These are phyloP conservation scores for Gymnopilus dilepis DNA, from an alignment of 768 basidiomycete genomes.

Conservation along the genomic window DNA sequence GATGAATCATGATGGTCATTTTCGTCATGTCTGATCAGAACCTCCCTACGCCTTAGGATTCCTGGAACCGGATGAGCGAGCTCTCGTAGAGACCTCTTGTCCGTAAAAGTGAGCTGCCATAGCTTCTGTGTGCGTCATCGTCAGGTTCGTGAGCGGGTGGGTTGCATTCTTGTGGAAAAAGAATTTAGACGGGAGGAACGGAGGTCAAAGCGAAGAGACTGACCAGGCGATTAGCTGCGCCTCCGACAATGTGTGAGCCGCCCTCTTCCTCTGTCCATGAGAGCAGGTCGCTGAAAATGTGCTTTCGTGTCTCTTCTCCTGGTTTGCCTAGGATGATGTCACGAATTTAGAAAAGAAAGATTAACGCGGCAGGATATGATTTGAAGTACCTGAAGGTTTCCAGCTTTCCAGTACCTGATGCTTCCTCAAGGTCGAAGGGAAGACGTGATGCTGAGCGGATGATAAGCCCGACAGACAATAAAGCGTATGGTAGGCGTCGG, in stretches of 20 bases:
- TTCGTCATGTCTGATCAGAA: too few species aligned
- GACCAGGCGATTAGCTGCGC: conserved; percentile 34
- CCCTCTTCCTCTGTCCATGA: conserved; percentile 42
- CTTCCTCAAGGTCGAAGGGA: conserved; percentile 42
- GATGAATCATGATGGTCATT: too few species aligned
- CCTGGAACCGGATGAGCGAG: neutral
- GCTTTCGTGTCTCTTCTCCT: conserved; percentile 27
- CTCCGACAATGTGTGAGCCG: conserved; percentile 33
- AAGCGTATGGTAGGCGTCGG: conserved; percentile 95
- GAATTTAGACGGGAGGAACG: neutral
- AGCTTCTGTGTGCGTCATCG: conserved; percentile 40
- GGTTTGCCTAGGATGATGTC: conserved; percentile 18
- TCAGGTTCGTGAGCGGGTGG: conserved; percentile 41
- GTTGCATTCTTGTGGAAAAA: conserved; percentile 42
- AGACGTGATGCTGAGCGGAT: conserved; percentile 81
- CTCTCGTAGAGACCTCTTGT: conserved; percentile 23
- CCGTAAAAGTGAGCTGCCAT: conserved; percentile 36
- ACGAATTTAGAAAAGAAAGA: neutral
- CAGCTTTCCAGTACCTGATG: conserved; percentile 27
- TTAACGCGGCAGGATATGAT: conserved; percentile 9
- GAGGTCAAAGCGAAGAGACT: conserved; percentile 1
- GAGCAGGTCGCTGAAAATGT: conserved; percentile 27
- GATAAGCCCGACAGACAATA: conserved; percentile 94
- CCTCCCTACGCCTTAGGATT: neutral
- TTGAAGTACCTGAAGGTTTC: conserved; percentile 24